A percentile compares a stretch with the other conserved stretches of the same genome.
These are phyloP conservation scores for Stereum hirsutum DNA, from an alignment of 1,284 basidiomycete genomes.

Conservation along the genomic window DNA sequence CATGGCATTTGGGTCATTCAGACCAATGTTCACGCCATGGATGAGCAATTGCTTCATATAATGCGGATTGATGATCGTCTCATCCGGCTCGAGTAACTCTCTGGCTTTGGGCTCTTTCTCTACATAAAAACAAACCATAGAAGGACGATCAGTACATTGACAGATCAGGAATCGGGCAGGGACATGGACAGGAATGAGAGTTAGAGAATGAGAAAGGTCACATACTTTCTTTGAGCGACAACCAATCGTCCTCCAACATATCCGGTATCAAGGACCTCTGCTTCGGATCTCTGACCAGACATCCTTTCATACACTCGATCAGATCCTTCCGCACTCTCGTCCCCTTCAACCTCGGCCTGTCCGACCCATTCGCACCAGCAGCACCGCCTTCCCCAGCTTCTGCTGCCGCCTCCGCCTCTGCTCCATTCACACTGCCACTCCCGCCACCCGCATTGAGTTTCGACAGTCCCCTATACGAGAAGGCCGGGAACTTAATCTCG, in stretches of 20 bases:
- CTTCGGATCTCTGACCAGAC: constrained; percentile 67
- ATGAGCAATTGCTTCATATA: constrained; percentile 64
- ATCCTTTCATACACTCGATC: constrained; percentile 67
- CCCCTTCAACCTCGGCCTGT: constrained; percentile 51
- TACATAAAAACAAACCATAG: not conserved
- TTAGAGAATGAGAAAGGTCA: constrained; percentile 3
- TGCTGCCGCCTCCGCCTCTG: constrained; percentile 20
- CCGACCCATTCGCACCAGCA: constrained; percentile 50
- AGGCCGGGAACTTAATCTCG: constrained; percentile 69
- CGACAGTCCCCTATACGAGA: too few relatives aligned
- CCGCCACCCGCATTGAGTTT: too few relatives aligned
- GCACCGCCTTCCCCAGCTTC: constrained; percentile 13
- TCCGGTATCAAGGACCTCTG: constrained; percentile 78
- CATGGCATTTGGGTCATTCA: too few relatives aligned
- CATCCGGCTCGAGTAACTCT: constrained; percentile 34
- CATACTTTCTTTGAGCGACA: constrained; percentile 47
- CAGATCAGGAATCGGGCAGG: too few relatives aligned
- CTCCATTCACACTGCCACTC: constrained; percentile 44
- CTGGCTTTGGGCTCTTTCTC: constrained; percentile 7
- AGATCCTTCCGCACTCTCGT: constrained; percentile 62
- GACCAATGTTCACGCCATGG: too few relatives aligned
- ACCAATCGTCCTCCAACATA: constrained; percentile 58
- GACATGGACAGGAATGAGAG: too few relatives aligned
- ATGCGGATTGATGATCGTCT: constrained; percentile 64
- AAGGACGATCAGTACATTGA: too few relatives aligned